Base-by-base conservation (phyloP, 495 filamentous ascomycete genomes). In the Usnea hakonensis region DNA sequence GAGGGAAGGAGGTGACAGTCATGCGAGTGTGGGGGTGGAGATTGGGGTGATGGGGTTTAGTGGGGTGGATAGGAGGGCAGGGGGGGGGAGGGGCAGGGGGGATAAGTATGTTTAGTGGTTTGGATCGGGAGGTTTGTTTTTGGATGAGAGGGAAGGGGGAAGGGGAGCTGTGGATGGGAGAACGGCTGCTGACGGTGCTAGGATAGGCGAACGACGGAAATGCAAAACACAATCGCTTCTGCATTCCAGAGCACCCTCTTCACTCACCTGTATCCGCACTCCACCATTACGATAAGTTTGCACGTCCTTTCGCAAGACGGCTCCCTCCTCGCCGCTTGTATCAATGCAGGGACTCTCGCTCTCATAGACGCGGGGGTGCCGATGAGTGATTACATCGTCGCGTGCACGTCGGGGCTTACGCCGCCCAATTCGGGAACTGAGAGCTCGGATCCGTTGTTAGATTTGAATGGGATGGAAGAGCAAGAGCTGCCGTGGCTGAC, bases 331-430 rank as follows among this genome's bases (percentile, higher is more conserved):
- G 91, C 95, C 1, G 84, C 90, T 0, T 90, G 89, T 21, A 79
- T 97, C 66, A 99, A 99, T 68, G 95, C 94, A 13, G 86, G 89
- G 0, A 97, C 93, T 0, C 83, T 99, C 16, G 94, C 95, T 0
- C 85, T 96, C 26, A 85, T 97, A 54, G 94, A 97, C 70, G 95
- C 95, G 3, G 94, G 94, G 35, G 84, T 99, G 32, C 94, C 95
- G 40, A 97, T 97, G 91, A 80, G 82, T 3, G 90, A 94, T 68
- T 92, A 96, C 68, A 79, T 97, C 0, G 82, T 82, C n/a, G 90
- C 91, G 14, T 95, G 90, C 73, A 95, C 91, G 13, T 85, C 88
- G 1, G 94, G 90, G 19, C 87, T 87, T 67, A 91, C 89, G 14
- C 77, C 78, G 0, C 83, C 82, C 23, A 85, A 40, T 79, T 78